A percentile compares a stretch with the other conserved stretches of the same genome.
Conservation (phyloP, 805 yeast species). For the Candida ulmi region DNA sequence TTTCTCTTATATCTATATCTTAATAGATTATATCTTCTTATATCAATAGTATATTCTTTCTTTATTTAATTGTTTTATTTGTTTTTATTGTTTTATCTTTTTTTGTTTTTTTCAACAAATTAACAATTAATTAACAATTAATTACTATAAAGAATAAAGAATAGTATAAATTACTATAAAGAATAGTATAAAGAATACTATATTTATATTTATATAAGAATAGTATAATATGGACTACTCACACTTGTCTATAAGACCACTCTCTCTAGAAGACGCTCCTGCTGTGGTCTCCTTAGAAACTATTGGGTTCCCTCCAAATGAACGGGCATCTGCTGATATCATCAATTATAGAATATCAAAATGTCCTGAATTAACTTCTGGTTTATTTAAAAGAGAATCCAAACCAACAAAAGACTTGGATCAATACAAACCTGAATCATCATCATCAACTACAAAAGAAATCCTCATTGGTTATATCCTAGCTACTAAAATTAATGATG, state of each 20-base stretch:
- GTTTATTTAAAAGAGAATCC: constrained; percentile 75
- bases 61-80: background rate
- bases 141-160: no score
- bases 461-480: constrained; percentile 74
- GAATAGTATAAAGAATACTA: no score
- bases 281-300: constrained; percentile 58
- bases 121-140: background rate
- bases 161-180: no score
- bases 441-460: constrained; percentile 44
- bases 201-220: constrained; percentile 22
- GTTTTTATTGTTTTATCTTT: background rate
- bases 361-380: constrained; percentile 90
- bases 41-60: background rate
- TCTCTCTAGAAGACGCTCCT: constrained; percentile 66
- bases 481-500: constrained; percentile 61
- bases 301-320: constrained; percentile 62
- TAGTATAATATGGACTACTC: constrained; percentile 34
- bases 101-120: background rate
- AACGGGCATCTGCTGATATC: constrained; percentile 63
- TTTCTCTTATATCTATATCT: background rate
- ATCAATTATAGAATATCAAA: constrained; percentile 62
- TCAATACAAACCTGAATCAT: constrained; percentile 21
- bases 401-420: constrained; percentile 24
- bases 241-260: constrained; percentile 68
- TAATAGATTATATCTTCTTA: no score